Evolutionary conservation across 2,329 filamentous ascomycete genomes (phyloP), one percentile per base, ranked within the genome.

Genomic region (Cercospora brassicicola): DNA sequence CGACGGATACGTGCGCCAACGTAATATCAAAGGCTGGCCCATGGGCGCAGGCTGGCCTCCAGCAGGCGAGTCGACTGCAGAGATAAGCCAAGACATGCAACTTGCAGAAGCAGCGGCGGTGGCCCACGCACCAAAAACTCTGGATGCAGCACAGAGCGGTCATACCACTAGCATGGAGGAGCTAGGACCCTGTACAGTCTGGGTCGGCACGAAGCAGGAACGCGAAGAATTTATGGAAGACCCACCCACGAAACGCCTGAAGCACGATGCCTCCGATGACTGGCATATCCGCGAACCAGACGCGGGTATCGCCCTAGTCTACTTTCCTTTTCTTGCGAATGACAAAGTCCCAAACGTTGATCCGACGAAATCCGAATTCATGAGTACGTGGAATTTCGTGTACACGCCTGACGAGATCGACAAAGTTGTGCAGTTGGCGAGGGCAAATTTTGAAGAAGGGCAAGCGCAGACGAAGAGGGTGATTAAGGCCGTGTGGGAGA

Each of bases 321-420:
- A 99, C 81, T 90, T 97, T 75, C 95, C 95, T 0, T 90, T 97
- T 69, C 83, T 98, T 13, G 87, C 90, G 30, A 98, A 99, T 78
- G 86, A 90, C 0, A 90, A 90, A 68, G 90, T 93, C 0, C 86
- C 89, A 0, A 91, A 88, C 53, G 90, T 98, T n/a, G 91, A 97
- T 73, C 95, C 95, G 0, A 89, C 89, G 26, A 87, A 86, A 2
- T 91, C 88, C 63, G 93, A 97, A 68, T 98, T 93, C 80, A 88
- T 98, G 83, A 92, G 89, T 73, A 99, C 95, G 0, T 99, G 95
- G 95, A 99, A 99, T 78, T 98, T 98, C 78, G 89, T 97, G 31
- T 99, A 98, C 79, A 96, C 91, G 1, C 90, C 93, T 0, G 90
- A 95, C 66, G 90, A 99, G 79, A 89, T 99, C 62, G 94, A 98